Evolutionary conservation across 75 land plant species (phyloP), one percentile per base, ranked within the genome.

Genomic region (Larix kaempferi): DNA sequence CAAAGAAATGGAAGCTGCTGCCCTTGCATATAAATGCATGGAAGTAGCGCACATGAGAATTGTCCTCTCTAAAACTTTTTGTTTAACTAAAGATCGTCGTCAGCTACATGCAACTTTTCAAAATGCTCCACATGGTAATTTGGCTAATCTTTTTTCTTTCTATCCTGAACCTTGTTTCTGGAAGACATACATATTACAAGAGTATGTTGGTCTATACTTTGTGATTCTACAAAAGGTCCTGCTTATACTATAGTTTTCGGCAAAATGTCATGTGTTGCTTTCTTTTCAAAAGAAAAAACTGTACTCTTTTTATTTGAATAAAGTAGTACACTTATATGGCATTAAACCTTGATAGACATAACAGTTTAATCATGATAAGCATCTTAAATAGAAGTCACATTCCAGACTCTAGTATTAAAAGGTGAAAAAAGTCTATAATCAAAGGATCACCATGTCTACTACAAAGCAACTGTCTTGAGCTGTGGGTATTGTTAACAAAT

Each of bases 21-120:
- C 94, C 35, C 79, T 97, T 55, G 98, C 99, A 59, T 94, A 94
- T 83, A 97, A 93, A 73, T 94, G 95, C 74, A 85, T 87, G 79
- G 98, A 91, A 77, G 89, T 97, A 33, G 98, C 98, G 57, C 89
- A 90, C 66, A 83, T 91, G 84, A 85, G 98, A 78, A 91, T 89
- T 27, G 78, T 91, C 74, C 82, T 85, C 59, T 88, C 81, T 3
- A 91, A 91, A 17, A 83, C n/a, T 85, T 25, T 74, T 12, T 59
- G 44, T 76, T 78, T 91, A 39, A 84, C 57, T 77, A 77, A 83
- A 86, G 92, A 89, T 74, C 82, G 90, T 2, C 78, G 79, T 56
- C 93, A 91, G 71, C 71, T 93, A 78, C 98, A 87, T 52, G 72
- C 78, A 29, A 81, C 93, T 73, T 69, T 85, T 49, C 87, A 88